Conservation (phyloP, 495 filamentous ascomycete genomes). For the Usnea hakonensis region DNA sequence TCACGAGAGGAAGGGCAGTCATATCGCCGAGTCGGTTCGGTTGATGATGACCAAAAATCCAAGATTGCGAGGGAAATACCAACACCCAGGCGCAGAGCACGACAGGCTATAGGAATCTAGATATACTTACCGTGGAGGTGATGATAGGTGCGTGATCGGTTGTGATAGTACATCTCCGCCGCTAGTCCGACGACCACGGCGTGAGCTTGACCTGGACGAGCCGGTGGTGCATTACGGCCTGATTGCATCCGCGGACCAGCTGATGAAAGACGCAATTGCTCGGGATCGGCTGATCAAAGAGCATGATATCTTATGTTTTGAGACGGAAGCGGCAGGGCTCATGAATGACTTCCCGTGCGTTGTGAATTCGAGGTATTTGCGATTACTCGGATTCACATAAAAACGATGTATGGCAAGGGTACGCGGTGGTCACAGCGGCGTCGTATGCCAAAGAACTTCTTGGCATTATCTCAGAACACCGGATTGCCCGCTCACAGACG, state of each 20-base stretch:
- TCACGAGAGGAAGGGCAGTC: slow-evolving; percentile 18
- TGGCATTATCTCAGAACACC: background rate
- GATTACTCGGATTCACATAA: slow-evolving; percentile 38
- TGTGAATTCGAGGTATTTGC: slow-evolving; percentile 35
- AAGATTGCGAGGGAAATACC: slow-evolving; percentile 22
- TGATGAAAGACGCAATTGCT: slow-evolving; percentile 17
- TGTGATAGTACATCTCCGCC: too few relatives aligned
- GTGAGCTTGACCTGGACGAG: too few relatives aligned
- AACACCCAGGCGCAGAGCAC: slow-evolving; percentile 17
- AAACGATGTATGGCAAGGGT: slow-evolving; percentile 32
- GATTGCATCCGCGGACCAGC: slow-evolving; percentile 19
- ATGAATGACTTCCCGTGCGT: slow-evolving; percentile 33
- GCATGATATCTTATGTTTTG: too few relatives aligned
- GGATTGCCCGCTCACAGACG: background rate
- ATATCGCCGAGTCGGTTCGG: slow-evolving; percentile 21
- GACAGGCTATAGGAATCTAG: slow-evolving; percentile 28
- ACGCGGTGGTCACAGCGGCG: slow-evolving; percentile 32
- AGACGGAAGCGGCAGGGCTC: too few relatives aligned
- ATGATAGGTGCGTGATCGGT: slow-evolving; percentile 22
- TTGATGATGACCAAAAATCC: slow-evolving; percentile 22
- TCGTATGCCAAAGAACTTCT: slow-evolving; percentile 32
- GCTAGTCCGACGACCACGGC: too few relatives aligned
- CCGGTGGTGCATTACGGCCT: too few relatives aligned
- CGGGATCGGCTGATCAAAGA: slow-evolving; percentile 12
- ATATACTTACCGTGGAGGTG: slow-evolving; percentile 25